These are phyloP conservation scores for Paracorniculantispora psalliotae DNA, from an alignment of 2,329 filamentous ascomycete species.

Conservation along the genomic window DNA sequence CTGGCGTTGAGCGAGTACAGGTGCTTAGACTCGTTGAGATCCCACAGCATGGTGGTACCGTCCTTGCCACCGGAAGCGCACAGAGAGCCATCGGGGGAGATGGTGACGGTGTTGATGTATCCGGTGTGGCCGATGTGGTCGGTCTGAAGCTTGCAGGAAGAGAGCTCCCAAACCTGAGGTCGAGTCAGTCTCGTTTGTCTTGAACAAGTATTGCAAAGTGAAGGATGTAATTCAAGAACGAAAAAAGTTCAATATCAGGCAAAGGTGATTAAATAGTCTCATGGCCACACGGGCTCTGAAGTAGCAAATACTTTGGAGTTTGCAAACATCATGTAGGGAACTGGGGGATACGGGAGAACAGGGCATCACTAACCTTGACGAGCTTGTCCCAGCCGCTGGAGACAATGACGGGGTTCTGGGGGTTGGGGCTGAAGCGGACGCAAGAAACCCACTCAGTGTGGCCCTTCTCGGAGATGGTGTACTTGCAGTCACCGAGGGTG, in stretches of 20 bases:
- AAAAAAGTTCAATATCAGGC: constrained; percentile 60
- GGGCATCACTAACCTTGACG: constrained; percentile 78
- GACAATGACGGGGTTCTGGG: constrained; percentile 99
- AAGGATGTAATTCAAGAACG: constrained; percentile 9
- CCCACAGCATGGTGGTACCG: constrained; percentile 99
- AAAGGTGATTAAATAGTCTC: constrained; percentile 90
- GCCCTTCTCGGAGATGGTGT: constrained; percentile 99
- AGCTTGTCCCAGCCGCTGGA: constrained; percentile 99
- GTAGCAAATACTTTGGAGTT: constrained; percentile 98
- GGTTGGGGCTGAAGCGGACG: constrained; percentile 99
- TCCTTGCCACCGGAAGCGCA: constrained; percentile 99
- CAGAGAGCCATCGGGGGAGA: constrained; percentile 98
- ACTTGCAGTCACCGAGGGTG: constrained; percentile 99
- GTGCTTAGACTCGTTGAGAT: constrained; percentile 99
- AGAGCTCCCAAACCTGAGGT: constrained; percentile 93
- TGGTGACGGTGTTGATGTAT: constrained; percentile 99
- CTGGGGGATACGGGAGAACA: not conserved
- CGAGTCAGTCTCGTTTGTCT: constrained; percentile 1
- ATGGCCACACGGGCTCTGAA: constrained; percentile 96
- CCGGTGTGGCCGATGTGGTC: constrained; percentile 99
- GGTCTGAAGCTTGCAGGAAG: constrained; percentile 98
- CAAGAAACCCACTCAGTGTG: constrained; percentile 99
- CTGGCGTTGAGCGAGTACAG: constrained; percentile 99
- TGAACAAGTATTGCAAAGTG: not conserved
- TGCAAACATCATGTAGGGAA: constrained; percentile 80